A percentile compares a stretch with the other conserved stretches of the same genome.
These are phyloP conservation scores for Ustilago tritici DNA, from an alignment of 1,284 basidiomycete species.

Conservation along the genomic window DNA sequence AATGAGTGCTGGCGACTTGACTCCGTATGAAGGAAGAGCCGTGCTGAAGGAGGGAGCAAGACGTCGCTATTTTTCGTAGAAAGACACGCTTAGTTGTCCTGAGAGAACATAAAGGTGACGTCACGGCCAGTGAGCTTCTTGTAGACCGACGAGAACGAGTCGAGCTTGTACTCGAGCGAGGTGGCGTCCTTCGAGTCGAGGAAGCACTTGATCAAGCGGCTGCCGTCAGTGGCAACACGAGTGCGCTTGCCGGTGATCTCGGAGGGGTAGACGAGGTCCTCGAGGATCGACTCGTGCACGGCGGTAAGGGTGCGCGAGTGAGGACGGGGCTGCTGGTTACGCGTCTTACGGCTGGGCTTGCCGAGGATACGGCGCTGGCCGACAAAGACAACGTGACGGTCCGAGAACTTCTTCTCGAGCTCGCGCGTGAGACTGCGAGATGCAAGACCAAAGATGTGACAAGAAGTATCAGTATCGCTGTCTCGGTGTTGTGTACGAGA, in stretches of 20 bases:
- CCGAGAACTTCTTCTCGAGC: slow-evolving; percentile 99
- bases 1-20: slow-evolving; percentile 16
- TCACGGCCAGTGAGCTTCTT: slow-evolving; percentile 93
- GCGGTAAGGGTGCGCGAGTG: slow-evolving; percentile 95
- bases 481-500: background rate
- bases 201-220: slow-evolving; percentile 73
- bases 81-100: slow-evolving; percentile 53
- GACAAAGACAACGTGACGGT: slow-evolving; percentile 98
- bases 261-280: slow-evolving; percentile 98
- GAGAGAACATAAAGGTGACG: slow-evolving; percentile 73
- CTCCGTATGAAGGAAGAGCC: background rate
- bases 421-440: slow-evolving; percentile 88
- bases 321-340: slow-evolving; percentile 94
- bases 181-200: slow-evolving; percentile 98
- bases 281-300: slow-evolving; percentile 97
- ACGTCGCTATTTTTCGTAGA: background rate
- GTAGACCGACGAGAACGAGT: slow-evolving; percentile 95
- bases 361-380: slow-evolving; percentile 98
- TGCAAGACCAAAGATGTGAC: background rate
- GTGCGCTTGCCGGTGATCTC: slow-evolving; percentile 99
- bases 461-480: slow-evolving; percentile 22
- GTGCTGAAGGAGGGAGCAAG: slow-evolving; percentile 8
- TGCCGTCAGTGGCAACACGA: slow-evolving; percentile 73
- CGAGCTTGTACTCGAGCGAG: slow-evolving; percentile 99
- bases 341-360: slow-evolving; percentile 94